phyloP scores from a whole-genome alignment of 139 green algal genomes.

The Auxenochlorella pyrenoidosa region DNA sequence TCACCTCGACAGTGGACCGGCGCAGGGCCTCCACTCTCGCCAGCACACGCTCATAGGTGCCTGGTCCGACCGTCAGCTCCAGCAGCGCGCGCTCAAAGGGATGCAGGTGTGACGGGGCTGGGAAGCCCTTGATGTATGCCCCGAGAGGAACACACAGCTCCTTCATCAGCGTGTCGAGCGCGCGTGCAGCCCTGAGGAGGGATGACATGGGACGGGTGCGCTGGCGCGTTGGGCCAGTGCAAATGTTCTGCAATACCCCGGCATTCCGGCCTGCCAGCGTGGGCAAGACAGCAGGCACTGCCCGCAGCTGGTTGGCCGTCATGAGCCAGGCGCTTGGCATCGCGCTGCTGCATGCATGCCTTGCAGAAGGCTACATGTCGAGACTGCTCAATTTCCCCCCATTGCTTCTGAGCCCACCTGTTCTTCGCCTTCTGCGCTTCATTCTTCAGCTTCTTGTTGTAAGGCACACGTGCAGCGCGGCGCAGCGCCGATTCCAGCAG shows the following conservation, averaged over 20 bases:
- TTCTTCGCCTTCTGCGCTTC: conserved; percentile 78
- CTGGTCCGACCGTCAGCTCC: conserved; percentile 85
- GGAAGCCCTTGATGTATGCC: conserved; percentile 80
- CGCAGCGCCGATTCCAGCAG: conserved; percentile 71
- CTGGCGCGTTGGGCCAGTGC: too few relatives aligned
- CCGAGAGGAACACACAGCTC: conserved; percentile 57
- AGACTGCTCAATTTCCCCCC: too few relatives aligned
- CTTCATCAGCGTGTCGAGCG: conserved; percentile 84
- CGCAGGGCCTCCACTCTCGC: conserved; percentile 17
- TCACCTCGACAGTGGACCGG: conserved; percentile 54
- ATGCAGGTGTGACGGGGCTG: conserved; percentile 70
- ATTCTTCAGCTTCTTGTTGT: conserved; percentile 73
- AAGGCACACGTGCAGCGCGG: conserved; percentile 48
- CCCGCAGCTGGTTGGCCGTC: too few relatives aligned
- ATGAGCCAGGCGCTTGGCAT: too few relatives aligned
- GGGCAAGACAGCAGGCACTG: not conserved
- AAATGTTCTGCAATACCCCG: too few relatives aligned
- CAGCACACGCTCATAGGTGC: conserved; percentile 69
- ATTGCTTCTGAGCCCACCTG: conserved; percentile 3
- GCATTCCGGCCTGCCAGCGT: not conserved
- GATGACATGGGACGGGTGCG: not conserved
- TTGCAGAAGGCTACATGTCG: too few relatives aligned
- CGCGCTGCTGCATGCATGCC: too few relatives aligned
- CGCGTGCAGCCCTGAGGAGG: conserved; percentile 55
- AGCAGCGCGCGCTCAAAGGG: conserved; percentile 93